These are phyloP conservation scores for Ogataea pilisensis DNA, from an alignment of 805 yeast species.

Conservation along the genomic window DNA sequence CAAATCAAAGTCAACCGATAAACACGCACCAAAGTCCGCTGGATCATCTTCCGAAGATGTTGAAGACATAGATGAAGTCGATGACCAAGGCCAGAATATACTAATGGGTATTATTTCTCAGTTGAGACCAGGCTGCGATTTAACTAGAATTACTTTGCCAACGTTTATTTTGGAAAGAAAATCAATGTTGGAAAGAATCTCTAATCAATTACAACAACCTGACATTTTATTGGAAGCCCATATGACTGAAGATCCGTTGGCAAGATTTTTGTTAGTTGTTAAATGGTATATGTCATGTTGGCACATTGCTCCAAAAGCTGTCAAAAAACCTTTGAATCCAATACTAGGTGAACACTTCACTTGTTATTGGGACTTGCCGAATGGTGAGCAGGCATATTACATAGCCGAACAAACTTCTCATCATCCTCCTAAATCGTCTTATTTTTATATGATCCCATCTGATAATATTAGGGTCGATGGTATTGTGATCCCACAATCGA, in stretches of 20 bases:
- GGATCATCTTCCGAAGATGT: constrained; percentile 22
- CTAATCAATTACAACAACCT: constrained; percentile 83
- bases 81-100: constrained; percentile 83
- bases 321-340: constrained; percentile 94
- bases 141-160: constrained; percentile 87
- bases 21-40: constrained; percentile 1
- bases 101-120: constrained; percentile 85
- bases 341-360: constrained; percentile 88
- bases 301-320: constrained; percentile 99
- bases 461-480: constrained; percentile 85
- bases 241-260: constrained; percentile 48
- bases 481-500: constrained; percentile 77
- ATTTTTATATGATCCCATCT: constrained; percentile 83
- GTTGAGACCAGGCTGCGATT: constrained; percentile 87
- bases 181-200: constrained; percentile 92
- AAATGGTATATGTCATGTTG: constrained; percentile 93
- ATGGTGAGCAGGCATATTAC: constrained; percentile 67
- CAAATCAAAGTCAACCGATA: constrained; percentile 14
- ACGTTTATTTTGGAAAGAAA: constrained; percentile 93
- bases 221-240: constrained; percentile 70
- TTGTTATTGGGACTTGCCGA: constrained; percentile 87
- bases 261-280: constrained; percentile 69
- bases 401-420: constrained; percentile 94
- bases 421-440: constrained; percentile 97
- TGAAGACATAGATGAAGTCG: constrained; percentile 89